Evolutionary conservation across 495 filamentous ascomycete genomes (phyloP).

Genomic region (Letharia columbiana): DNA sequence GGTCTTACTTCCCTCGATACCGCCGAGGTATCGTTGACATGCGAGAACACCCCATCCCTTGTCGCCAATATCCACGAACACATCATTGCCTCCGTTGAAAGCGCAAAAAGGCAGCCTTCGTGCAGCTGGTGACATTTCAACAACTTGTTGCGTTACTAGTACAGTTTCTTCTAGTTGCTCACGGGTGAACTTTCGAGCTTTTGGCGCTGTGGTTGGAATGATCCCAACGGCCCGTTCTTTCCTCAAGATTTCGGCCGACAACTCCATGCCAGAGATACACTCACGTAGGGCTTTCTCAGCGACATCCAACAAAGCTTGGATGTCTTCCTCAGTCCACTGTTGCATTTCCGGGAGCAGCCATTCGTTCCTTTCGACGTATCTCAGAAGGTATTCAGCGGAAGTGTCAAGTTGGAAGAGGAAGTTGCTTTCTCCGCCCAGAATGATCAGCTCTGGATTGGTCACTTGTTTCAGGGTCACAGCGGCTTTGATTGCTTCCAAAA

Average conservation of each 20-base stretch:
- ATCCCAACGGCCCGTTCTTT: constrained; percentile 95
- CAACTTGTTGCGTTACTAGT: constrained; percentile 80
- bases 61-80: constrained; percentile 98
- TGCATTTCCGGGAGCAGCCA: constrained; percentile 88
- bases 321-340: constrained; percentile 71
- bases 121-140: constrained; percentile 69
- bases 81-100: constrained; percentile 94
- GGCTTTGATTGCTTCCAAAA: constrained; percentile 73
- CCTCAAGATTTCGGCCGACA: constrained; percentile 69
- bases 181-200: constrained; percentile 57
- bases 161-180: constrained; percentile 96
- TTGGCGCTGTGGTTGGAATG: constrained; percentile 44
- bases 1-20: constrained; percentile 54
- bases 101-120: constrained; percentile 83
- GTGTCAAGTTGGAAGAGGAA: constrained; percentile 72
- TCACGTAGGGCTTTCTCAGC: constrained; percentile 76
- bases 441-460: constrained; percentile 60
- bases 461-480: constrained; percentile 38
- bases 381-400: constrained; percentile 44
- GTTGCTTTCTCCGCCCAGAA: constrained; percentile 88
- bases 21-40: constrained; percentile 86
- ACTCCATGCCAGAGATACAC: constrained; percentile 63
- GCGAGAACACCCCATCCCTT: constrained; percentile 90
- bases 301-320: constrained; percentile 69
- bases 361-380: constrained; percentile 54